Evolutionary conservation across 768 basidiomycete species (phyloP), one percentile per base, ranked within the genome.

Genomic region (Suillus lakei): DNA sequence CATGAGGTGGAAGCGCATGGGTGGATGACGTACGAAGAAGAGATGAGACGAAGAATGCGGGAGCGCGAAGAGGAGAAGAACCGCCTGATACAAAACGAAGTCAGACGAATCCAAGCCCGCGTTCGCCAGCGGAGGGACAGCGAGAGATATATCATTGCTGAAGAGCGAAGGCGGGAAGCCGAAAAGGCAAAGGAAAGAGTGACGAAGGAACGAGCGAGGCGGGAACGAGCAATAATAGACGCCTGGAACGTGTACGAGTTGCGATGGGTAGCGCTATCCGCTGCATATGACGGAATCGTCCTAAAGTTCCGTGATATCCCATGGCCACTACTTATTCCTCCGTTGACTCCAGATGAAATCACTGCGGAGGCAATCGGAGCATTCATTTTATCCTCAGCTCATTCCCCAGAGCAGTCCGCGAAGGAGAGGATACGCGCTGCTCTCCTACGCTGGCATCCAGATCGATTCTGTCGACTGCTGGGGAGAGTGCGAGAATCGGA

Each of bases 391-490:
- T 90, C 89, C 28, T 81, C 85, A n/a, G 66, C 79, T 18, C 91
- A 93, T 75, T 91, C 91, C 16, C 76, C 78, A 64, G 80, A 78
- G 10, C 82, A 85, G 67, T 79, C 87, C 43, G 82, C 81, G 67
- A 91, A 87, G 73, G 90, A 92, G 62, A 82, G 90, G 64, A 84
- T 92, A 65, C 84, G 87, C 54, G 80, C 76, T 32, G 91, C 90
- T 0, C 83, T 91, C 74, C 83, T 91, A 26, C 82, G 90, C 50
- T 93, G 91, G 91, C 92, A 95, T 72, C 93, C 92, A 4, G 92
- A 94, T 75, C 80, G 91, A 53, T 93, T 93, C 78, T 77, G 84
- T 64, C 79, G 89, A 44, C 66, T 90, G 50, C 74, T 90, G 61
- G 74, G 70, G 16, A 81, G 86, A 70, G 86, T 92, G 3, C 72